These are phyloP conservation scores for Tremella fuciformis DNA, from an alignment of 768 basidiomycete genomes.

Conservation along the genomic window DNA sequence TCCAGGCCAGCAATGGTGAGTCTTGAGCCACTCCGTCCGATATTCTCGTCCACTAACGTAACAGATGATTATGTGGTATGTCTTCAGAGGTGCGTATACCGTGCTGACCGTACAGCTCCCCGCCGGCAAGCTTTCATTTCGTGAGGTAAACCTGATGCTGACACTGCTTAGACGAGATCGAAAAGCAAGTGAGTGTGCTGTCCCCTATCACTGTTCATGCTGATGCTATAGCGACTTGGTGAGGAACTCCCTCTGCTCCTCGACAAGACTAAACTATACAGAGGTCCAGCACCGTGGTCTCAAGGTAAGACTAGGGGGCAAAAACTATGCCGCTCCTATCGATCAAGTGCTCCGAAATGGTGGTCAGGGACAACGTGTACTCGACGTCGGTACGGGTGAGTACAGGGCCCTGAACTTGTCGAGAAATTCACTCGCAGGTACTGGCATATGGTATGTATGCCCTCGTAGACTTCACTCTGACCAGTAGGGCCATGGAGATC, in stretches of 20 bases:
- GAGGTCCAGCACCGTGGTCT: conserved; percentile 3
- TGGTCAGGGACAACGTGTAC: conserved; percentile 3
- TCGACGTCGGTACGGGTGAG: conserved; percentile 28
- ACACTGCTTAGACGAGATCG: not conserved
- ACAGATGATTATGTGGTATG: conserved; percentile 1
- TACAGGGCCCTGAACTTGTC: not conserved
- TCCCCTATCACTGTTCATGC: not conserved
- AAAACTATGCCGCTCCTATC: conserved; percentile 26
- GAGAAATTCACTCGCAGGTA: conserved; percentile 1
- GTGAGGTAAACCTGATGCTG: not conserved
- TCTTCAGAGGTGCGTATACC: not conserved
- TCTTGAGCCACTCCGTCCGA: not conserved
- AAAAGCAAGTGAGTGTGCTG: conserved; percentile 1
- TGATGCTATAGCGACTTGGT: conserved; percentile 2
- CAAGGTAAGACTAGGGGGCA: not conserved
- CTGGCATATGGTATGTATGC: conserved; percentile 23
- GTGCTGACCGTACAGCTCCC: not conserved
- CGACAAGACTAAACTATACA: not conserved
- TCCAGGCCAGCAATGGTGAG: conserved; percentile 2
- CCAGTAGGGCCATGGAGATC: conserved; percentile 24
- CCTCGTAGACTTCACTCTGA: not conserved
- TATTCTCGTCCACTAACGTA: not conserved
- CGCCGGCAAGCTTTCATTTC: not conserved
- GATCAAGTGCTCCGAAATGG: conserved; percentile 5
- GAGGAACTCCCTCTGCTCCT: not conserved